These are phyloP conservation scores for Peronosclerospora sorghi DNA, from an alignment of 352 stramenopile species.

Conservation along the genomic window DNA sequence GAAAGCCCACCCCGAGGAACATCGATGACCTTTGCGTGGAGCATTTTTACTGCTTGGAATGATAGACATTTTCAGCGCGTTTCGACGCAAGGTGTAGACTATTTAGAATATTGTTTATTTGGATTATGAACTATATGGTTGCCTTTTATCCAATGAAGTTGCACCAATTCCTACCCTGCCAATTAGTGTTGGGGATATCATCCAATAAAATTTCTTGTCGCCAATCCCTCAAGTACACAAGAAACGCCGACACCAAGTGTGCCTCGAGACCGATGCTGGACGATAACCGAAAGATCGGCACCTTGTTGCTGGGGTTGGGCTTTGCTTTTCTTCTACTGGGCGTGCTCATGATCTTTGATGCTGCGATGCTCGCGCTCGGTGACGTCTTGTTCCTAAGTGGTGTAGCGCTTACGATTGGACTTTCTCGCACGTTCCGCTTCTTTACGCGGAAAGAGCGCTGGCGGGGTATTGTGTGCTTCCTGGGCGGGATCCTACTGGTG, in stretches of 20 bases:
- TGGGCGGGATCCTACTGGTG: slow-evolving; percentile 88
- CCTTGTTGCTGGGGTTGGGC: slow-evolving; percentile 85
- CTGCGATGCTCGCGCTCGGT: slow-evolving; percentile 87
- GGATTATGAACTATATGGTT: too few relatives aligned
- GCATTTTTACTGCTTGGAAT: slow-evolving; percentile 3
- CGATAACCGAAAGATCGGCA: slow-evolving; percentile 95
- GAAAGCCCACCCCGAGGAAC: slow-evolving; percentile 10
- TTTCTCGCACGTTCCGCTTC: slow-evolving; percentile 88
- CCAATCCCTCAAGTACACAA: slow-evolving; percentile 8
- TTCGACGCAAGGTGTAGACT: slow-evolving; percentile 28
- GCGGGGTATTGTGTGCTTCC: slow-evolving; percentile 90
- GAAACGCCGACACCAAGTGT: too few relatives aligned
- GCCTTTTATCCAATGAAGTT: too few relatives aligned
- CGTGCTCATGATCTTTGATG: slow-evolving; percentile 92
- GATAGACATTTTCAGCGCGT: slow-evolving; percentile 12
- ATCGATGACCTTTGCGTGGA: slow-evolving; percentile 21
- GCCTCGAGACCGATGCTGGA: too few relatives aligned
- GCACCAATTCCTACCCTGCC: too few relatives aligned
- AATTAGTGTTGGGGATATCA: too few relatives aligned
- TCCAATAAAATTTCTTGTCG: slow-evolving; percentile 22
- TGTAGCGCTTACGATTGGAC: slow-evolving; percentile 89
- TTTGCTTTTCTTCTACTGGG: slow-evolving; percentile 90
- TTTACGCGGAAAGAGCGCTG: slow-evolving; percentile 90
- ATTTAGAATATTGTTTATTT: too few relatives aligned
- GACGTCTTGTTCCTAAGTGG: slow-evolving; percentile 91